Conservation (phyloP, 2,329 filamentous ascomycete genomes). For the Trichoderma atroviride region DNA sequence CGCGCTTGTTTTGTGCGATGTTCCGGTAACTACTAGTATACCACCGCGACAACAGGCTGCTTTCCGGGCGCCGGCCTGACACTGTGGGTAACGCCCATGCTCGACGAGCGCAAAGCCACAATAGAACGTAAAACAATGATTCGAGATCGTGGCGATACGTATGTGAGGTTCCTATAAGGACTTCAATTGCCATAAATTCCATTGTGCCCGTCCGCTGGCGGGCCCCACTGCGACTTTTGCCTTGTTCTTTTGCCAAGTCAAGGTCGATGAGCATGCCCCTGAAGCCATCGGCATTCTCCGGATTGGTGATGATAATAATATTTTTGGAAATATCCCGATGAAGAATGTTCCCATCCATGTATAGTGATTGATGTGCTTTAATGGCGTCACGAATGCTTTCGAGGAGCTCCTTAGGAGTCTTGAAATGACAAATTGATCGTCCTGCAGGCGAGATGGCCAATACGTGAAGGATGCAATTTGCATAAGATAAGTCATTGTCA, state of each 20-base stretch:
- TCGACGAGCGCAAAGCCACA: constrained; percentile 30
- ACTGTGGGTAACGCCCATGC: not conserved
- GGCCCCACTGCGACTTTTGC: constrained; percentile 31
- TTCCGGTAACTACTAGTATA: constrained; percentile 24
- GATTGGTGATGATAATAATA: constrained; percentile 26
- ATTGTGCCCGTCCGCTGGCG: constrained; percentile 37
- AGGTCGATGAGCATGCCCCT: constrained; percentile 27
- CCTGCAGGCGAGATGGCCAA: constrained; percentile 22
- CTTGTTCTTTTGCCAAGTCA: constrained; percentile 28
- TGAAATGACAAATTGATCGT: constrained; percentile 22
- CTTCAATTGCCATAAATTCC: constrained; percentile 41
- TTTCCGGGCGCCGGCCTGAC: no score
- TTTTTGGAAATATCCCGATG: constrained; percentile 25
- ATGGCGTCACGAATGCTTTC: constrained; percentile 25
- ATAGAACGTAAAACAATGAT: constrained; percentile 25
- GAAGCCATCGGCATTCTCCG: constrained; percentile 12
- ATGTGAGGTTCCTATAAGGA: constrained; percentile 36
- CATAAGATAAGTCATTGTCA: no score
- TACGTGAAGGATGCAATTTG: no score
- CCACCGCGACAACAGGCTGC: constrained; percentile 11
- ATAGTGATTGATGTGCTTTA: constrained; percentile 22
- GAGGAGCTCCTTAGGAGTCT: constrained; percentile 19
- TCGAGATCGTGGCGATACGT: constrained; percentile 31
- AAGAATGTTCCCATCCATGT: constrained; percentile 9
- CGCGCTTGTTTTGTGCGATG: constrained; percentile 21